A percentile compares a stretch with the other conserved stretches of the same genome.
These are phyloP conservation scores for Conticribra weissflogii DNA, from an alignment of 108 stramenopile genomes.

Conservation along the genomic window DNA sequence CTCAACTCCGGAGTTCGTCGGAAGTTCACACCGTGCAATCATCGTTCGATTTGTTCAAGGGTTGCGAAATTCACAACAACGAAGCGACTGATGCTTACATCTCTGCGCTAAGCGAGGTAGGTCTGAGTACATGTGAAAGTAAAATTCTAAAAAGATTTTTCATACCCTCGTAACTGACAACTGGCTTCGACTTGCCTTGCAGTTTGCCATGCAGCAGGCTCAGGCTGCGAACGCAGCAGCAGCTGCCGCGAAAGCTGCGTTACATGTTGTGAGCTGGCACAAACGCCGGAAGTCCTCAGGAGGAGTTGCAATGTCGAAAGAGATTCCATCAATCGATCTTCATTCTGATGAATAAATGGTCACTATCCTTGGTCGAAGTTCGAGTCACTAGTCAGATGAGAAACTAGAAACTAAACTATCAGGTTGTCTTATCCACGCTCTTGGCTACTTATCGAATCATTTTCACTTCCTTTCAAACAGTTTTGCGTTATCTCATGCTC, in stretches of 20 bases:
- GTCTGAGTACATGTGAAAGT: neutral
- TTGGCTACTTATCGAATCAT: too few relatives aligned
- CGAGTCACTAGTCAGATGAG: too few relatives aligned
- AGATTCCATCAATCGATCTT: too few relatives aligned
- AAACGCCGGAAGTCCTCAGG: constrained; percentile 24
- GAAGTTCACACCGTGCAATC: neutral
- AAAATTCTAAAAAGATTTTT: neutral
- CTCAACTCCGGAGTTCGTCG: constrained; percentile 9
- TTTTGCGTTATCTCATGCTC: too few relatives aligned
- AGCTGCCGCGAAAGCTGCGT: constrained; percentile 33
- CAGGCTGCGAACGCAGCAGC: constrained; percentile 39
- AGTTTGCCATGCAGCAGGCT: constrained; percentile 22
- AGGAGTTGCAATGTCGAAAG: too few relatives aligned
- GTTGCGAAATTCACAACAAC: neutral
- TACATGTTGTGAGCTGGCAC: constrained; percentile 31
- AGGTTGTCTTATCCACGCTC: too few relatives aligned
- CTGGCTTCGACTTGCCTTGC: neutral
- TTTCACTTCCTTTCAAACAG: too few relatives aligned
- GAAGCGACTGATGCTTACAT: constrained; percentile 17
- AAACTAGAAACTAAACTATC: too few relatives aligned
- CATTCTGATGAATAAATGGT: too few relatives aligned
- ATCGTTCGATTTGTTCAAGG: too few relatives aligned
- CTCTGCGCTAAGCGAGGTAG: constrained; percentile 27
- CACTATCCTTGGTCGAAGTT: too few relatives aligned
- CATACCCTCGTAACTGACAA: too few relatives aligned